These are phyloP conservation scores for Globisporangium echinulatum DNA, from an alignment of 352 stramenopile genomes.

Conservation along the genomic window DNA sequence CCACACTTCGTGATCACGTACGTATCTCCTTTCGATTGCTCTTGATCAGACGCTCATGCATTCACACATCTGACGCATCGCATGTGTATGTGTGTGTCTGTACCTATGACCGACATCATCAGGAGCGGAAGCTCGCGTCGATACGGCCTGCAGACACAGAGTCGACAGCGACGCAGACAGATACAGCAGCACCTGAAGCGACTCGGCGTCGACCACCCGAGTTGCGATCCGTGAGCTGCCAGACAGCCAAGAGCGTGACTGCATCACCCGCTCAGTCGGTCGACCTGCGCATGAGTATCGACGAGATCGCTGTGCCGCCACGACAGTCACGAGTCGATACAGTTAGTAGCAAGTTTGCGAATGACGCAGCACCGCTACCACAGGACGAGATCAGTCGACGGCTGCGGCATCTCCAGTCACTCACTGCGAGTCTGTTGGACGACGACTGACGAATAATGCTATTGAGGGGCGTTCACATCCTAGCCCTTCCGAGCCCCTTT, in stretches of 20 bases:
- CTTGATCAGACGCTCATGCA: no score
- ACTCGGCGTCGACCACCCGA: no score
- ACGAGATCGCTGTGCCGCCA: slow-evolving; percentile 19
- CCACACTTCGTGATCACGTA: slow-evolving; percentile 41
- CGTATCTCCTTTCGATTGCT: not conserved
- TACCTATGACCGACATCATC: not conserved
- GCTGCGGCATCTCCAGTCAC: slow-evolving; percentile 42
- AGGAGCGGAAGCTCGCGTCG: not conserved
- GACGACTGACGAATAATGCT: slow-evolving; percentile 10
- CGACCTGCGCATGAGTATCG: slow-evolving; percentile 22
- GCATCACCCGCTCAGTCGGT: not conserved
- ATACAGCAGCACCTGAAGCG: not conserved
- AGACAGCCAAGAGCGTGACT: not conserved
- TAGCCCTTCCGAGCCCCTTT: no score
- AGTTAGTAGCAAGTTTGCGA: not conserved
- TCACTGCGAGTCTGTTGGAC: slow-evolving; percentile 50
- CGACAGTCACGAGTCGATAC: not conserved
- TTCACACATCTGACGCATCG: no score
- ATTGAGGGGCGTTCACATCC: no score
- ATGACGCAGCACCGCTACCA: slow-evolving; percentile 1
- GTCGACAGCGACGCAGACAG: not conserved
- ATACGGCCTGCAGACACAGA: not conserved
- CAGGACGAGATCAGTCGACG: slow-evolving; percentile 26
- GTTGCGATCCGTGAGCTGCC: slow-evolving; percentile 4
- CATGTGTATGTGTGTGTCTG: not conserved